phyloP scores from a whole-genome alignment of 192 early-diverging fungal genomes.

The Coemansia sp. region DNA sequence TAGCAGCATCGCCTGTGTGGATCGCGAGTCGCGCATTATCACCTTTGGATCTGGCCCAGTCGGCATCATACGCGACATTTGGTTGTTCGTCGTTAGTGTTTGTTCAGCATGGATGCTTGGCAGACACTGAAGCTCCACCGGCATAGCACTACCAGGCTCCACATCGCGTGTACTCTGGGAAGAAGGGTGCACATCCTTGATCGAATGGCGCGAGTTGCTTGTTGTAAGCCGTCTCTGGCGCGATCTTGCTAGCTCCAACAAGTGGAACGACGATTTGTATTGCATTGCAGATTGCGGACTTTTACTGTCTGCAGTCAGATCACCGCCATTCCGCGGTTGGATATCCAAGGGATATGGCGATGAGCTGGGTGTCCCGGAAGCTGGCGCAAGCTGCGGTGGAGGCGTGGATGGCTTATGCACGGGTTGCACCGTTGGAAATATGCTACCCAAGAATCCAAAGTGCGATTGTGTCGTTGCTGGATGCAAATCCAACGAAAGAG shows the following conservation, averaged over 20 bases:
- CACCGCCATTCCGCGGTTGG: background rate
- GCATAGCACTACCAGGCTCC: background rate
- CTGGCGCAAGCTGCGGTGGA: constrained; percentile 3
- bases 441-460: constrained; percentile 23
- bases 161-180: constrained; percentile 9
- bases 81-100: constrained; percentile 21
- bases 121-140: constrained; percentile 38
- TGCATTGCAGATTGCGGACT: constrained; percentile 40
- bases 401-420: constrained; percentile 5
- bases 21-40: constrained; percentile 55
- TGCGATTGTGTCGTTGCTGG: constrained; percentile 3
- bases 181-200: constrained; percentile 1
- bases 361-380: background rate
- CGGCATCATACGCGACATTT: constrained; percentile 39
- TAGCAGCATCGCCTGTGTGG: constrained; percentile 50
- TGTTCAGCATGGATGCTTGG: constrained; percentile 32
- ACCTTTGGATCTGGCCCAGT: constrained; percentile 52
- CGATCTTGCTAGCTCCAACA: constrained; percentile 45
- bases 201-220: constrained; percentile 42
- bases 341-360: constrained; percentile 4
- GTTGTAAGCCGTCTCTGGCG: constrained; percentile 44
- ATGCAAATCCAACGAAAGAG: constrained; percentile 2
- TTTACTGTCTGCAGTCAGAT: constrained; percentile 11
- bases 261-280: constrained; percentile 53
- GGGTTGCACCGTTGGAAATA: constrained; percentile 2